These are phyloP conservation scores for Oxyria digyna DNA, from an alignment of 148 eudicot genomes.

Conservation along the genomic window DNA sequence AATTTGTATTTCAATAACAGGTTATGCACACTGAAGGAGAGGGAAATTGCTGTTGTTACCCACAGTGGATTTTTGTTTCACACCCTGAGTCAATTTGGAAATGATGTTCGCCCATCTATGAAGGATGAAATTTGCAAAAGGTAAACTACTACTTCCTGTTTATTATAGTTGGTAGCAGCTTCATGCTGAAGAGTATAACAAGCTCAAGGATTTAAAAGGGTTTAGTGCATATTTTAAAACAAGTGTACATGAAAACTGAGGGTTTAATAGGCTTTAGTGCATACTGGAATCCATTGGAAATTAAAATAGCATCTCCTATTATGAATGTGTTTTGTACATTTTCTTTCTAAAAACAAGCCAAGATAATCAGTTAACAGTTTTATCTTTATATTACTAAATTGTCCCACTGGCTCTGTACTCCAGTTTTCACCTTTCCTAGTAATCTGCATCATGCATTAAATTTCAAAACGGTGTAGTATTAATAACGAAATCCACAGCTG, in stretches of 20 bases:
- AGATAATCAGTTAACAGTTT: not conserved
- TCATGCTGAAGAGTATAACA: too few species aligned
- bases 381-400: not conserved
- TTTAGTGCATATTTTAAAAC: not conserved
- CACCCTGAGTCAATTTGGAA: conserved; percentile 50
- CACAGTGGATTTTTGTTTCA: conserved; percentile 87
- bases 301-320: not conserved
- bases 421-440: not conserved
- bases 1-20: too few species aligned
- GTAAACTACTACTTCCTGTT: too few species aligned
- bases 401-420: not conserved
- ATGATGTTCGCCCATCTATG: conserved; percentile 57
- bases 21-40: too few species aligned
- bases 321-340: not conserved
- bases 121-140: conserved; percentile 60
- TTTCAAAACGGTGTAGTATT: too few species aligned
- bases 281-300: not conserved
- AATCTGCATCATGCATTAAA: not conserved
- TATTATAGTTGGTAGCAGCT: not conserved
- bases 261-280: too few species aligned
- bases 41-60: conserved; percentile 88
- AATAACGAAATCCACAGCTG: too few species aligned
- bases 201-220: not conserved
- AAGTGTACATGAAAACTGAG: too few species aligned
- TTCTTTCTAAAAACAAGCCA: not conserved